Conservation (phyloP, 2,329 filamentous ascomycete genomes). For the Cladosporium velox region DNA sequence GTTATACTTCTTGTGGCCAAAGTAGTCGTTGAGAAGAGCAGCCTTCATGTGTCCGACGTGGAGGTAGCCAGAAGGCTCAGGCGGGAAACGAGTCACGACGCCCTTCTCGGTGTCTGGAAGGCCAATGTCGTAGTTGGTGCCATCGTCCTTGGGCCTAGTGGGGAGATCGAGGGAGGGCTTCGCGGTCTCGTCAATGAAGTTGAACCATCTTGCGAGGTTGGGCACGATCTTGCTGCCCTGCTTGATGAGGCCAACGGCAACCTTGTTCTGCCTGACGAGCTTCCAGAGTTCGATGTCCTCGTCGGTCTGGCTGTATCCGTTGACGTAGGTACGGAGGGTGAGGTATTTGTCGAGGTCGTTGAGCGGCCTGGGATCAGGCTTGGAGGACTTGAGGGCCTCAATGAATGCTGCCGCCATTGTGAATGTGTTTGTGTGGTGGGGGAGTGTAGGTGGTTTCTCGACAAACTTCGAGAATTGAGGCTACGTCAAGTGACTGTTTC, state of each 20-base stretch:
- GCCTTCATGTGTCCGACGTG: conserved; percentile 97
- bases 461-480: background rate
- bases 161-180: conserved; percentile 65
- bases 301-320: conserved; percentile 75
- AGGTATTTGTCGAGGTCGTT: conserved; percentile 83
- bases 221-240: conserved; percentile 64
- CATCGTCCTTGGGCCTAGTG: conserved; percentile 60
- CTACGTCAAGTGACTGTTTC: conserved; percentile 14
- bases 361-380: conserved; percentile 50
- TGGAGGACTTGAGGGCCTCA: conserved; percentile 15
- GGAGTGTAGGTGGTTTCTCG: background rate
- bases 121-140: conserved; percentile 85
- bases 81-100: conserved; percentile 88
- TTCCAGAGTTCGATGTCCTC: conserved; percentile 82
- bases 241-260: conserved; percentile 78
- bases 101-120: conserved; percentile 82
- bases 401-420: conserved; percentile 21
- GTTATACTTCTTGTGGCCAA: conserved; percentile 89
- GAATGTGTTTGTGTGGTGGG: background rate
- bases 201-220: conserved; percentile 85
- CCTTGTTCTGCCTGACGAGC: conserved; percentile 78
- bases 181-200: conserved; percentile 76
- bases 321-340: conserved; percentile 80
- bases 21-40: conserved; percentile 92
- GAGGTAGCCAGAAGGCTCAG: conserved; percentile 92